A percentile compares a stretch with the other conserved stretches of the same genome.
phyloP scores from a whole-genome alignment of 176 grass and related monocot species.

The Lolium perenne region DNA sequence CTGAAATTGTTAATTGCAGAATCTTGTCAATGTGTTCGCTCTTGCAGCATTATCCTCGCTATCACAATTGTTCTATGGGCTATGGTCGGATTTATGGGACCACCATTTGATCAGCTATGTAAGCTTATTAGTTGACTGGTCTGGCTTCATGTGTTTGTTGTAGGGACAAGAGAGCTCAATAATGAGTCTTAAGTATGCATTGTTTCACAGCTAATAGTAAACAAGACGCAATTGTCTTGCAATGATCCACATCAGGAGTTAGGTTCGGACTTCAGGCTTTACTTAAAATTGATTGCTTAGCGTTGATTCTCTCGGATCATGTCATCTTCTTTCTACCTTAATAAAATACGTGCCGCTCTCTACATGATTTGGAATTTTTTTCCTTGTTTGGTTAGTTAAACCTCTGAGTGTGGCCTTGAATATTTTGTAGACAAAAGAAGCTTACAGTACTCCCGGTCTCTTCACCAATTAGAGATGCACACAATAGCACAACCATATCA shows the following conservation, averaged over 20 bases:
- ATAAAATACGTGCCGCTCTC: not conserved
- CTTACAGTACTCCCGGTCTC: not conserved
- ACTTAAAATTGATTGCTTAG: slow-evolving; percentile 14
- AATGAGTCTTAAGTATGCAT: slow-evolving; percentile 21
- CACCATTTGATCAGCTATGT: slow-evolving; percentile 36
- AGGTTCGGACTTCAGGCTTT: slow-evolving; percentile 1
- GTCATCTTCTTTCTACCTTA: not conserved
- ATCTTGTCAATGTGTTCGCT: slow-evolving; percentile 33
- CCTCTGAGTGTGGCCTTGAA: not conserved
- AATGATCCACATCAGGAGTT: slow-evolving; percentile 1
- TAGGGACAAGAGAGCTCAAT: slow-evolving; percentile 32
- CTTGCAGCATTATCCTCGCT: slow-evolving; percentile 44
- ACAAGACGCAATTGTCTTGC: slow-evolving; percentile 5
- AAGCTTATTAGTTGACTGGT: slow-evolving; percentile 18
- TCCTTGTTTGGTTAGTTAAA: not conserved
- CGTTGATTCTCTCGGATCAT: not conserved
- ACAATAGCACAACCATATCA: not conserved
- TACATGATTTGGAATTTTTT: not conserved
- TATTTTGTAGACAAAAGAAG: not conserved
- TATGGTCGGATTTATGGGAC: slow-evolving; percentile 36
- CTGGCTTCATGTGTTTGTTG: slow-evolving; percentile 1
- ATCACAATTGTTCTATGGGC: slow-evolving; percentile 21
- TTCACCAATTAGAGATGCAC: not conserved
- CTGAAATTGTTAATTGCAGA: slow-evolving; percentile 34
- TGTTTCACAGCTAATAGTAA: slow-evolving; percentile 22